Evolutionary conservation across 1,139 yeast species (phyloP), one percentile per base, ranked within the genome.

Genomic region (Taphrina populina): DNA sequence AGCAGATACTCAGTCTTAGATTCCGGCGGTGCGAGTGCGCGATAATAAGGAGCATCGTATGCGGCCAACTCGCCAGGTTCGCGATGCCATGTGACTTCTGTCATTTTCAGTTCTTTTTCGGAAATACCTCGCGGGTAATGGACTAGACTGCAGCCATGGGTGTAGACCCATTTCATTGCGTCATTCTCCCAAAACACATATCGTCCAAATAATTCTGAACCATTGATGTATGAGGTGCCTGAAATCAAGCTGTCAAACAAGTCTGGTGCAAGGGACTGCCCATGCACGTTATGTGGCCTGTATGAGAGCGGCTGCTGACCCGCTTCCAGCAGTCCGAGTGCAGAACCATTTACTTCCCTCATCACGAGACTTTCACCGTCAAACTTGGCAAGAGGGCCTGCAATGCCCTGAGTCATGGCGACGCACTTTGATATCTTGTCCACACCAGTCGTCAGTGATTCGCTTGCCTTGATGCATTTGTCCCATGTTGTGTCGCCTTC

Each of bases 71-170:
- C 47, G 10, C 32, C 47, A 6, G 36, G 37, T 6, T 8, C 15
- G 3, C 47, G 36, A 19, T 24, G 11, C 47, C 47, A 43, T 5
- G 47, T 43, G 23, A 43, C 47, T 11, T 43, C 47, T 5, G 29
- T 21, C 47, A 19, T 19, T 10, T 19, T 20, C 17, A 43, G 37
- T 20, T 43, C 33, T 19, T 21, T 15, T 29, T 43, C 47, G 26
- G 35, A n/a, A 6, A 43, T 43, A 27, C 43, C 52, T 21, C 33
- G 20, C 7, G 54, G 37, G n/a, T 39, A 29, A 19, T 49, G 46
- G 21, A 39, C 46, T 15, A 49, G 20, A n/a, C 46, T 37, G 35
- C 27, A 30, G 21, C 54, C 54, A 21, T 49, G 54, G 32, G 46
- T 30, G 37, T 49, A 49, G 20, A 26, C 39, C 39, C 35, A 29